Percentiles rank a stretch among this genome's conserved stretches.
Conservation (phyloP, 371 early-diverging fungal species). For the Mortierella sp. region DNA sequence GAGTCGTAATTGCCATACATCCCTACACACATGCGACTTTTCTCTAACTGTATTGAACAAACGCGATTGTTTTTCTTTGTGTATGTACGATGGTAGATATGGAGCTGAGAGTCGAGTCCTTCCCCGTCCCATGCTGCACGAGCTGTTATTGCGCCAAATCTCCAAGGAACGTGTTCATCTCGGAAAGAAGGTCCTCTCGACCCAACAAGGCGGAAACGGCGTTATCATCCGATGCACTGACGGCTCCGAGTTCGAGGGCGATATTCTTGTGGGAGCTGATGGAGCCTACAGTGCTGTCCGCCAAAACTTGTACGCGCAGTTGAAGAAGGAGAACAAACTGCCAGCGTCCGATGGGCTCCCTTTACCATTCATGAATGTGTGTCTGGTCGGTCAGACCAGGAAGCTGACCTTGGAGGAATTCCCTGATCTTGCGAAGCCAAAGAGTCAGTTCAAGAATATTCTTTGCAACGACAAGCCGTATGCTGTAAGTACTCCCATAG, state of each 20-base stretch:
- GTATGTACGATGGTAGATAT: neutral
- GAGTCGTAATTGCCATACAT: neutral
- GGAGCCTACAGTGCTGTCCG: constrained; percentile 32
- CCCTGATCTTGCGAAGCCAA: neutral
- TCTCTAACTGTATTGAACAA: neutral
- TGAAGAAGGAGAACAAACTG: constrained; percentile 13
- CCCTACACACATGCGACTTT: neutral
- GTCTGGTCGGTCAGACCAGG: constrained; percentile 25
- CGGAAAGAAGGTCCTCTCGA: constrained; percentile 18
- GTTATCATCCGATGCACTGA: constrained; percentile 23
- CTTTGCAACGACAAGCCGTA: neutral
- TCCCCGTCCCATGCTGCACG: constrained; percentile 22
- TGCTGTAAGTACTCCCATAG: constrained; percentile 12
- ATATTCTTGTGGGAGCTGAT: constrained; percentile 41
- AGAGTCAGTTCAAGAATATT: neutral
- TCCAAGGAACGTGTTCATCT: constrained; percentile 19
- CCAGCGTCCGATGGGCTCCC: constrained; percentile 16
- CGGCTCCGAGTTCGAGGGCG: constrained; percentile 5
- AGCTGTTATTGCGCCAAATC: neutral
- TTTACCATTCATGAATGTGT: constrained; percentile 1
- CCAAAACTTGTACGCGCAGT: constrained; percentile 21
- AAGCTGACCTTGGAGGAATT: constrained; percentile 10
- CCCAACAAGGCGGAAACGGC: constrained; percentile 1
- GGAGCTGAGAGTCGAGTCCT: constrained; percentile 12
- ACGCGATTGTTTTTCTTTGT: neutral